A percentile compares a stretch with the other conserved stretches of the same genome.
Evolutionary conservation across 208 protist species (phyloP).

Genomic region (Trypanosomatidae sp.): DNA sequence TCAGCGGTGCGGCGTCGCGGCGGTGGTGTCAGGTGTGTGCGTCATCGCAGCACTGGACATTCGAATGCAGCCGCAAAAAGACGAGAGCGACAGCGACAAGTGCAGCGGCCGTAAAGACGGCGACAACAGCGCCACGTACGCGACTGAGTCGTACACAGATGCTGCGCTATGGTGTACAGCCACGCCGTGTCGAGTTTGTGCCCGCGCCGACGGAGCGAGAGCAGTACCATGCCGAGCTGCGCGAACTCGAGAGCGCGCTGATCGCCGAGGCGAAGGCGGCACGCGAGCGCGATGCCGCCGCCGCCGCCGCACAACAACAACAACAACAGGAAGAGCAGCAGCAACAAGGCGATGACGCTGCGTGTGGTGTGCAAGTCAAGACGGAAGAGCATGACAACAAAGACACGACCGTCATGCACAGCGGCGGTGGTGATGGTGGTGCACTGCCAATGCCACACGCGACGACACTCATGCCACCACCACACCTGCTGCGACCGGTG

Average conservation of each 20-base stretch:
- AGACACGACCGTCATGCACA: background rate
- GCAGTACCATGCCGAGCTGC: slow-evolving; percentile 25
- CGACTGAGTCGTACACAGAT: slow-evolving; percentile 63
- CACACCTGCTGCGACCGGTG: too few relatives aligned
- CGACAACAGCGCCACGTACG: slow-evolving; percentile 11
- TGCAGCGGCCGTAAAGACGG: background rate
- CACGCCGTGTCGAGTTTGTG: slow-evolving; percentile 34
- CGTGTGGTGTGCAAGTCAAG: slow-evolving; percentile 4
- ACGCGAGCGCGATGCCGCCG: too few relatives aligned
- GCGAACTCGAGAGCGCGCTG: slow-evolving; percentile 9
- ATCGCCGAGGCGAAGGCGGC: slow-evolving; percentile 9
- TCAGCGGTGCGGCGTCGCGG: slow-evolving; percentile 1
- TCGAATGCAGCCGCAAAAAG: slow-evolving; percentile 32
- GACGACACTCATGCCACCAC: too few relatives aligned
- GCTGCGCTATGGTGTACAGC: slow-evolving; percentile 63
- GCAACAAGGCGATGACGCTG: background rate
- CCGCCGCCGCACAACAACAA: too few relatives aligned
- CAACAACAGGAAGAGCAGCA: background rate
- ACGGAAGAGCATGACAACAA: slow-evolving; percentile 2
- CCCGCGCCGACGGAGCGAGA: slow-evolving; percentile 53
- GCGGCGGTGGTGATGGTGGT: background rate
- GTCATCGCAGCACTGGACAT: slow-evolving; percentile 66
- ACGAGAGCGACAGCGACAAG: background rate
- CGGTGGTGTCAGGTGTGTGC: slow-evolving; percentile 53
- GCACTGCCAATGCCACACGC: background rate